Base-by-base conservation (phyloP, 1,284 basidiomycete species). In the Austroboletus novae-zelandiae region DNA sequence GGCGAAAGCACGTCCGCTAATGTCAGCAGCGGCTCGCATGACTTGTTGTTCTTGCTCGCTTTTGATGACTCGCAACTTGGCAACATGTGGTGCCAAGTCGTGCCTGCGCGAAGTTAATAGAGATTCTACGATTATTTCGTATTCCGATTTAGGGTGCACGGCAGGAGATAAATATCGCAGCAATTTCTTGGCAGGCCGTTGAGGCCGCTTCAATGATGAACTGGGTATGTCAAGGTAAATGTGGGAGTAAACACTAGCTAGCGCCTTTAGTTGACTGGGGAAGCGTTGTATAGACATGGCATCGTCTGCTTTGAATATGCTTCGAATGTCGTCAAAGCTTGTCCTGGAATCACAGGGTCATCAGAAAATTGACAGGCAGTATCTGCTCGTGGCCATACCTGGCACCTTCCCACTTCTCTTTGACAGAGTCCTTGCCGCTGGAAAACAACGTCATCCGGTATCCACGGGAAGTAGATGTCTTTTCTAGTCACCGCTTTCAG, bases 321-420 rank as follows among this genome's bases (percentile, higher is more conserved):
- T 59, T 42, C 79, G 71, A 0, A 83, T 81, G 40, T 88, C 84
- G 11, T 78, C 68, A 30, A 84, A 73, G 25, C 81, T 76, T 29
- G 86, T 86, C 53, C 80, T 81, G 55, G 23, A 20, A 54, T 31
- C 15, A 43, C 32, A 30, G 39, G 23, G 25, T 27, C n/a, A 18
- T 54, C 9, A 53, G 52, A 14, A 37, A 42, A 17, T 36, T 44
- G 40, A 31, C 18, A 15, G n/a, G 14, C n/a, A 20, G 13, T 55
- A 17, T 27, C 3, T 4, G 4, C 17, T 31, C 13, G 14, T 48
- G 13, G 14, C n/a, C 29, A 15, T 57, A 78, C 80, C 83, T 77
- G 29, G 94, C 86, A 10, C 96, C 96, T 47, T 97, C 91, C 97
- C 96, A 99, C 56, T 90, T 84, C 64, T 94, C 93, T 59, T 89